Evolutionary conservation across 2,329 filamentous ascomycete genomes (phyloP).

Genomic region (Fusarium sp.): DNA sequence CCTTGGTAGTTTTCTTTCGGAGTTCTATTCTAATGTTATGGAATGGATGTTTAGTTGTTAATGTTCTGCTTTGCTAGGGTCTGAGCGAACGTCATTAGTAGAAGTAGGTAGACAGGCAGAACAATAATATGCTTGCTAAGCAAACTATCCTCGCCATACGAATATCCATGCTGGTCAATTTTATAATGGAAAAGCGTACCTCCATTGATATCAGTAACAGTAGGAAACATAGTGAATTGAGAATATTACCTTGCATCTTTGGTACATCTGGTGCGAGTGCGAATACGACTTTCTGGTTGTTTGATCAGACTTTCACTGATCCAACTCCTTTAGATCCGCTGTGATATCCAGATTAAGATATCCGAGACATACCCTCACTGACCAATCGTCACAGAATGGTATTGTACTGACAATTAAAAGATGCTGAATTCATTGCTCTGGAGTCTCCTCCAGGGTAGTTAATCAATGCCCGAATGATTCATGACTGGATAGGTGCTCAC

Average conservation of each 20-base stretch:
- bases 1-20: background rate
- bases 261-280: too few species aligned
- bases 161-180: background rate
- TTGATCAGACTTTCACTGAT: background rate
- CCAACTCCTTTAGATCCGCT: background rate
- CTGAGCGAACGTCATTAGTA: background rate
- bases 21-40: background rate
- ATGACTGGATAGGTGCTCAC: constrained; percentile 29
- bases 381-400: background rate
- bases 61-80: background rate
- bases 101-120: too few species aligned
- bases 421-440: background rate
- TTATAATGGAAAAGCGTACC: background rate
- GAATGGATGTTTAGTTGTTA: background rate
- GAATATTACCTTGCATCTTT: background rate
- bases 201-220: background rate
- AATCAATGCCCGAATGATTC: constrained; percentile 31
- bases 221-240: too few species aligned
- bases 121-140: too few species aligned
- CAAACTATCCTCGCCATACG: background rate
- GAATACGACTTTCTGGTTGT: background rate
- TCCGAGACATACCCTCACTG: background rate
- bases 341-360: background rate
- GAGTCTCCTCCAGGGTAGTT: constrained; percentile 18
- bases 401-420: background rate